Evolutionary conservation across 345 rosid genomes (phyloP).

Genomic region (Gossypium stocksii): DNA sequence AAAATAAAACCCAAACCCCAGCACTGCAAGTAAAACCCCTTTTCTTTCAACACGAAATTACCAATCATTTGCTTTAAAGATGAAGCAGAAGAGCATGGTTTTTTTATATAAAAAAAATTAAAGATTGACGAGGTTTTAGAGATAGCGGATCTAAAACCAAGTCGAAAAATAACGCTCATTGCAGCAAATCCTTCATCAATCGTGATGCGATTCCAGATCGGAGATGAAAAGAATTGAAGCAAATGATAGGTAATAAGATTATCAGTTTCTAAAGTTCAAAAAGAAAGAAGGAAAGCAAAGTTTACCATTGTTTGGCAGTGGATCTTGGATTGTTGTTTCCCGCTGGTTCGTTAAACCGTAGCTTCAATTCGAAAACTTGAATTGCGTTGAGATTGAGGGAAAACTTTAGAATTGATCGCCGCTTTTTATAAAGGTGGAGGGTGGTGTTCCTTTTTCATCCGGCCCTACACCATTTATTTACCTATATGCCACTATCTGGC

Average conservation of each 20-base stretch:
- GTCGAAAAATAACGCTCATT: not conserved
- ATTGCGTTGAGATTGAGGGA: not conserved
- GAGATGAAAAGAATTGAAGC: not conserved
- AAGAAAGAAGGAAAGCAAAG: not conserved
- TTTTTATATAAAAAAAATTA: not conserved
- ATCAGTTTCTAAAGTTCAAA: not conserved
- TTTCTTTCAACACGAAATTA: not conserved
- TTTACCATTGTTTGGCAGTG: slow-evolving; percentile 19
- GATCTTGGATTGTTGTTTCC: slow-evolving; percentile 8
- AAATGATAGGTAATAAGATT: not conserved
- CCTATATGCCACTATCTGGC: slow-evolving; percentile 6
- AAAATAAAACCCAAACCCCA: not conserved
- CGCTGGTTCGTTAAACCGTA: not conserved
- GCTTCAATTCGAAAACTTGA: slow-evolving; percentile 2
- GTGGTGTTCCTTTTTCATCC: not conserved
- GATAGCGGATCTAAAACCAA: not conserved
- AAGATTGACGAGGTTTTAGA: not conserved
- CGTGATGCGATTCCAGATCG: not conserved
- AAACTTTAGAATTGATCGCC: not conserved
- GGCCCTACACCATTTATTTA: not conserved
- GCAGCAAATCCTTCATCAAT: not conserved
- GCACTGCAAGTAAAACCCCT: not conserved
- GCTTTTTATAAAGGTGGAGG: not conserved
- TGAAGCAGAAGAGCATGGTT: not conserved
- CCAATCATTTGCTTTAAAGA: not conserved